phyloP scores from a whole-genome alignment of 495 filamentous ascomycete genomes.

The Pyrenopolyporus hunteri region DNA sequence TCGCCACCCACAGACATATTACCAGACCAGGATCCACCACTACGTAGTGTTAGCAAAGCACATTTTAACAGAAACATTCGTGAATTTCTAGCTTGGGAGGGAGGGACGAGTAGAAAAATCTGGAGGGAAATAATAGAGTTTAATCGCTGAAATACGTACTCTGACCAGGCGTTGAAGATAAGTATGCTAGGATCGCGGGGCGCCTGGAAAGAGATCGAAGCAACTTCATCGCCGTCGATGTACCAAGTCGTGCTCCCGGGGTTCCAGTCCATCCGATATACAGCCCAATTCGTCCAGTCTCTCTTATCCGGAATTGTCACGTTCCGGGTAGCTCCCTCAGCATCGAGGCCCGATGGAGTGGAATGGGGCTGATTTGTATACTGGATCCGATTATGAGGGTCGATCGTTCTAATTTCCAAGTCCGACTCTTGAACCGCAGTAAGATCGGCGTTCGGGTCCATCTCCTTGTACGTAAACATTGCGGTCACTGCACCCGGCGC shows the following conservation, averaged over 20 bases:
- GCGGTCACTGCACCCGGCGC: slow-evolving; percentile 68
- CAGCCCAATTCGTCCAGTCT: slow-evolving; percentile 72
- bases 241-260: slow-evolving; percentile 68
- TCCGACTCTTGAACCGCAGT: slow-evolving; percentile 71
- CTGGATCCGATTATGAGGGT: slow-evolving; percentile 60
- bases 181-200: slow-evolving; percentile 65
- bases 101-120: no score
- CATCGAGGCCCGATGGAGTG: slow-evolving; percentile 50
- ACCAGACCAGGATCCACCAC: slow-evolving; percentile 72
- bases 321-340: slow-evolving; percentile 54
- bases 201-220: slow-evolving; percentile 66
- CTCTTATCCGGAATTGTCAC: slow-evolving; percentile 51
- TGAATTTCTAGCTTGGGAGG: background rate
- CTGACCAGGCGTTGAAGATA: slow-evolving; percentile 77
- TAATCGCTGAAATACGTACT: slow-evolving; percentile 41
- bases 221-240: slow-evolving; percentile 62
- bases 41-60: slow-evolving; percentile 13
- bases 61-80: background rate
- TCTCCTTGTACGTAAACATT: slow-evolving; percentile 67
- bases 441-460: slow-evolving; percentile 37
- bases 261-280: slow-evolving; percentile 76
- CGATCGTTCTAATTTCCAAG: slow-evolving; percentile 73
- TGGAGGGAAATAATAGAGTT: background rate
- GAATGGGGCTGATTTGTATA: slow-evolving; percentile 77
- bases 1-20: slow-evolving; percentile 66